Conservation (phyloP, 768 basidiomycete species). For the Imleria badia region DNA sequence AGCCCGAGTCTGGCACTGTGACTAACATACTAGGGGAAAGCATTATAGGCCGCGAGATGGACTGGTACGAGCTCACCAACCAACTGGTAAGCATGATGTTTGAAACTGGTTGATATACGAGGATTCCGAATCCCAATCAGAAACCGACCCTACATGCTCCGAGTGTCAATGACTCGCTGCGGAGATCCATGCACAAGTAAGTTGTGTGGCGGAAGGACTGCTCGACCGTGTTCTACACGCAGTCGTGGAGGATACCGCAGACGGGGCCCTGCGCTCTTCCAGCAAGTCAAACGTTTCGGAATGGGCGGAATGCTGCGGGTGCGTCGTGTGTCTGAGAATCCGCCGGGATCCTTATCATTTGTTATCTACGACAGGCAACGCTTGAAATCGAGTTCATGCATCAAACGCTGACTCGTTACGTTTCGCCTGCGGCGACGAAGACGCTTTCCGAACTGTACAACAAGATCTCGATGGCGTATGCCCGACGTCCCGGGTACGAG, state of each 20-base stretch:
- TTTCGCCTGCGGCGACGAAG: conserved; percentile 75
- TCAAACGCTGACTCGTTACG: conserved; percentile 88
- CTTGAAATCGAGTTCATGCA: conserved; percentile 99
- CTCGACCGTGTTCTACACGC: conserved; percentile 80
- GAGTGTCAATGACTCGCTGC: conserved; percentile 88
- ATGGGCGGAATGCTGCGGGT: conserved; percentile 99
- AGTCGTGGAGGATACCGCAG: conserved; percentile 79
- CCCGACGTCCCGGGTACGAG: conserved; percentile 79
- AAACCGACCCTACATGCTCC: conserved; percentile 96
- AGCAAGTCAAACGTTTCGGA: conserved; percentile 86
- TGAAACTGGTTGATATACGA: neutral
- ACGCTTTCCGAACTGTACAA: conserved; percentile 91
- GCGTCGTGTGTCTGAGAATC: neutral
- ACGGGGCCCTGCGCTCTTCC: conserved; percentile 80
- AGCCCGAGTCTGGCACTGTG: conserved; percentile 70
- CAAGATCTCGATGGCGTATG: conserved; percentile 91
- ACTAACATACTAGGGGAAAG: conserved; percentile 71
- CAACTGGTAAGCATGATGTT: conserved; percentile 61
- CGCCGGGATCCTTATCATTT: neutral
- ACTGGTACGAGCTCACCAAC: conserved; percentile 96
- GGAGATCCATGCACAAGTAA: conserved; percentile 88
- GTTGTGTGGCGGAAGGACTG: conserved; percentile 71
- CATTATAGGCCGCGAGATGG: conserved; percentile 76
- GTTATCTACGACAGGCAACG: conserved; percentile 69
- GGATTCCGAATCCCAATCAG: conserved; percentile 38